Base-by-base conservation (phyloP, 257 asterid genomes). In the Pogostemon cablin region DNA sequence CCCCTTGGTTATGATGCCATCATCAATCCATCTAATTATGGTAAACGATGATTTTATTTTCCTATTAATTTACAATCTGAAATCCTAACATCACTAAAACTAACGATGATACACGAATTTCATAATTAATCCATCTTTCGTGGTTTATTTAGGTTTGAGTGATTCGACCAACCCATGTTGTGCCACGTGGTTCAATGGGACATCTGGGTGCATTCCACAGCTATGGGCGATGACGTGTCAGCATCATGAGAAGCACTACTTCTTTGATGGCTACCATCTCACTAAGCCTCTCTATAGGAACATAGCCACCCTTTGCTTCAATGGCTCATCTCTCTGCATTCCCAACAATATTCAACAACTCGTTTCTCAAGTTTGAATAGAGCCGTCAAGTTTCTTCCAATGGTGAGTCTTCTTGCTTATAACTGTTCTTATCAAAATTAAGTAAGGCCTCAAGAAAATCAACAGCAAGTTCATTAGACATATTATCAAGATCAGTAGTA, bases 1-100 rank as follows among this genome's bases (percentile, higher is more conserved):
- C 47, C 73, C 76, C 81, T 86, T 20, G 90, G 88, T 67, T 84
- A 86, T 37, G 92, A 92, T 4, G 85, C 92, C 9, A 46, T 79
- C 75, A 58, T 43, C 11, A 65, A 78, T 25, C 63, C 63, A 4
- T 57, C 63, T 38, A 57, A 57, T 34, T 57, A 57, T 34, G 63
- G 63, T 15, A 15, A 15, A 15, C 2, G 3, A 2, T 55, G 32
- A 5, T 52, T 25, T 38, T n/a, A 38, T 15, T 15, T 15, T 15
- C 17, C 17, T 15, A 15, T 15, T 15, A 15, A 15, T 15, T 15
- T 15, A 15, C 17, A 15, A 15, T 15, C 17, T 15, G 17, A 15
- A 0, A 15, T 15, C 17, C 17, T 15, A 15, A 15, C 17, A 15
- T 15, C 17, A 15, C 17, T 15, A 15, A 15, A 15, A 15, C 17